Evolutionary conservation across 768 basidiomycete species (phyloP), one percentile per base, ranked within the genome.

Genomic region (Russula emetica): DNA sequence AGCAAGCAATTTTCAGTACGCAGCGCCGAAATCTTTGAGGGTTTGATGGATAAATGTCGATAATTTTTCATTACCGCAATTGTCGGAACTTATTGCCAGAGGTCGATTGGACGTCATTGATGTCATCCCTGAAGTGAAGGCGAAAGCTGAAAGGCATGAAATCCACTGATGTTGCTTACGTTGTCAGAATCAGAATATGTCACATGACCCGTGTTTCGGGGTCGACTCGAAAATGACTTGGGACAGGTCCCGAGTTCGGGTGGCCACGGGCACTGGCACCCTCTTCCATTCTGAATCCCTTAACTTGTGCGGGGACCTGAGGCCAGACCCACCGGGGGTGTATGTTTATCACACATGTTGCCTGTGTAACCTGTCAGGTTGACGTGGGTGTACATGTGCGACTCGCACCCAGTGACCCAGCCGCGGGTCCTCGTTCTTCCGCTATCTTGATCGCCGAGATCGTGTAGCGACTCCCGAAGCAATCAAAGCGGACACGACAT

Each of bases 261-360:
- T 53, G 52, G 50, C 40, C 59, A 42, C 24, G 40, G 20, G 5
- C 36, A 13, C 36, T 36, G 34, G 22, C 22, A n/a, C 36, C 2
- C 18, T 34, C 61, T 51, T 55, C 40, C 42, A 32, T 62, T 56
- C 38, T 24, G 38, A 38, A 36, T 47, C 14, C 28, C 34, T 38
- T 13, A 11, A 26, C 36, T 24, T 24, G 22, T 34, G 30, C 13
- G 16, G 32, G 28, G 11, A 20, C 53, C 40, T 18, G 24, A 38
- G 49, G 55, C 36, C 18, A 49, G 54, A 51, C 13, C 36, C 32
- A 36, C 22, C 55, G n/a, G 16, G 26, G 45, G 54, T 13, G 30
- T 24, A 47, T 61, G 52, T 36, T 16, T 24, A 34, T 18, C n/a
- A 47, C 58, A 49, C 58, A 36, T 36, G 40, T 59, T 42, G 58